Conservation (phyloP, 257 asterid genomes). For the Salvia splendens region DNA sequence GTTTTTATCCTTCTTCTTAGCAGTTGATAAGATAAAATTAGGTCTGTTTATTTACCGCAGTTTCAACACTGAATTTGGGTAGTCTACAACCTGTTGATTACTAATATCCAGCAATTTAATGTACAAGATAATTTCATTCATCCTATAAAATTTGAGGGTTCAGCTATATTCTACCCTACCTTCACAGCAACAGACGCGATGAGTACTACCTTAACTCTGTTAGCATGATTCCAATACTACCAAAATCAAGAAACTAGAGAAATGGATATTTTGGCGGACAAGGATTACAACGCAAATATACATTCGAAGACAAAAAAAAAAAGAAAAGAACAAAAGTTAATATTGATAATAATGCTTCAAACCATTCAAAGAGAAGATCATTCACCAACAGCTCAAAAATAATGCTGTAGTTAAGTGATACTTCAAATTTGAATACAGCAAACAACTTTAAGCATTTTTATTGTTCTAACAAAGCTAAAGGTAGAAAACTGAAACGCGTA, state of each 20-base stretch:
- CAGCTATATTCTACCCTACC: not conserved
- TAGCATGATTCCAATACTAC: too few relatives aligned
- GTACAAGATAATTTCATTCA: not conserved
- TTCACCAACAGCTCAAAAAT: not conserved
- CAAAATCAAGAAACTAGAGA: too few relatives aligned
- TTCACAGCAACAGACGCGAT: too few relatives aligned
- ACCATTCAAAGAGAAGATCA: not conserved
- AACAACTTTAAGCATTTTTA: constrained; percentile 3
- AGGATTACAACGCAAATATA: not conserved
- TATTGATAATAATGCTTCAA: too few relatives aligned
- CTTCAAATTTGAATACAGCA: not conserved
- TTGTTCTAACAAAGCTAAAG: constrained; percentile 10
- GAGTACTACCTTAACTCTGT: too few relatives aligned
- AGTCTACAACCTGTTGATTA: constrained; percentile 29
- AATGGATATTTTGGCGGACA: too few relatives aligned
- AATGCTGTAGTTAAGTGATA: not conserved
- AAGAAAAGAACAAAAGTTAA: too few relatives aligned
- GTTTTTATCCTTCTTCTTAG: constrained; percentile 41
- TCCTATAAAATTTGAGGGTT: not conserved
- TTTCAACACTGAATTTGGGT: constrained; percentile 22
- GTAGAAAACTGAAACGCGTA: constrained; percentile 12
- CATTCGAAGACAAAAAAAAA: not conserved
- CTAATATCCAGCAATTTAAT: constrained; percentile 6
- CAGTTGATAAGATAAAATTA: constrained; percentile 24
- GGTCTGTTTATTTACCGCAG: constrained; percentile 28